Conservation (phyloP, 164 flowering plant genomes). For the Vitis cinerea region DNA sequence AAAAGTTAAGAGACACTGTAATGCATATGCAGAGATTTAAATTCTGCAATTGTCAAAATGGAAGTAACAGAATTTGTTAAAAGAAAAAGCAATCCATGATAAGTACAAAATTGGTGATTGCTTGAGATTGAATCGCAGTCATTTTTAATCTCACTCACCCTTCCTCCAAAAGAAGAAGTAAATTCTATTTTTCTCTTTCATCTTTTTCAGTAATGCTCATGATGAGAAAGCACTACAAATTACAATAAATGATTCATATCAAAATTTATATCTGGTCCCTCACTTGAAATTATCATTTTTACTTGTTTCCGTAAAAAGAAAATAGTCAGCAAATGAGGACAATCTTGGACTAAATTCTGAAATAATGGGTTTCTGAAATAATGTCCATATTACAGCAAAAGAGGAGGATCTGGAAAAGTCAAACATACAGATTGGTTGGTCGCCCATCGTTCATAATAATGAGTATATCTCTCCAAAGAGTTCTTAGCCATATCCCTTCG, state of each 20-base stretch:
- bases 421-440: constrained; percentile 49
- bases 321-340: no score
- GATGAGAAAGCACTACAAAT: not conserved
- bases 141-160: not conserved
- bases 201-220: not conserved
- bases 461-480: constrained; percentile 56
- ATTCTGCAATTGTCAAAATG: no score
- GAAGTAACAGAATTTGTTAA: not conserved
- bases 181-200: not conserved
- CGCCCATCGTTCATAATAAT: constrained; percentile 70
- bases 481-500: constrained; percentile 54
- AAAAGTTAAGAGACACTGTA: not conserved
- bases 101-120: not conserved
- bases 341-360: no score
- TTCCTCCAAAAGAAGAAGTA: not conserved
- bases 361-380: not conserved
- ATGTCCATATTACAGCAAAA: not conserved
- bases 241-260: no score
- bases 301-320: no score
- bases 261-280: no score
- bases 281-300: no score
- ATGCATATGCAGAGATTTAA: not conserved
- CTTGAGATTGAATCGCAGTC: not conserved
- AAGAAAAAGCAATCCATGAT: not conserved
- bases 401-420: not conserved